Conservation (phyloP, 371 early-diverging fungal genomes). For the Mortierella sp. region DNA sequence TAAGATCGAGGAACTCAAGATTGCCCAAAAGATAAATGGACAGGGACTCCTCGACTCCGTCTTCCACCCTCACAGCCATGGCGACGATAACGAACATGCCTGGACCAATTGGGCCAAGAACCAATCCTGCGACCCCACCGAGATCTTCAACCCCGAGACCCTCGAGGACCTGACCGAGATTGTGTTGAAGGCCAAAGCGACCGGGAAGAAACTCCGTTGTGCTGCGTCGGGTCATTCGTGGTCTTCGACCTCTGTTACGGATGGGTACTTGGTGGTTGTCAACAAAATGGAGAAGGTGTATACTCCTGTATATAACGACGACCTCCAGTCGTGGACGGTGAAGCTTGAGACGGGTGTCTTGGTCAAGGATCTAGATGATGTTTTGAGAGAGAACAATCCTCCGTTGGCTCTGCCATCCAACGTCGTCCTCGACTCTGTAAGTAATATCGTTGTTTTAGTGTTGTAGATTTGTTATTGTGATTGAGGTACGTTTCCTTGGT, state of each 20-base stretch:
- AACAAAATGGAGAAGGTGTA: slow-evolving; percentile 27
- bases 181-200: slow-evolving; percentile 27
- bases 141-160: slow-evolving; percentile 41
- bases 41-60: background rate
- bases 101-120: slow-evolving; percentile 25
- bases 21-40: background rate
- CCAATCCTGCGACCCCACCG: slow-evolving; percentile 21
- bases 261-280: slow-evolving; percentile 41
- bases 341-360: slow-evolving; percentile 17
- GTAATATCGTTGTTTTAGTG: background rate
- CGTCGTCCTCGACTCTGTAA: slow-evolving; percentile 31
- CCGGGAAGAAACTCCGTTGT: slow-evolving; percentile 39
- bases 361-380: slow-evolving; percentile 28
- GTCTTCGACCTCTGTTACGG: slow-evolving; percentile 29
- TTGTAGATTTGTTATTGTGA: background rate
- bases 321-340: slow-evolving; percentile 10
- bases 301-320: background rate
- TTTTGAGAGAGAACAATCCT: slow-evolving; percentile 31
- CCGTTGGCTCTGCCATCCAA: slow-evolving; percentile 48
- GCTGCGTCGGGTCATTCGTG: slow-evolving; percentile 36
- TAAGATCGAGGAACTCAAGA: background rate
- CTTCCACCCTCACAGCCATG: background rate
- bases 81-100: background rate
- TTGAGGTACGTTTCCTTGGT: background rate
- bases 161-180: slow-evolving; percentile 38